Evolutionary conservation across 257 asterid species (phyloP), one percentile per base, ranked within the genome.

Genomic region (Salvia miltiorrhiza): DNA sequence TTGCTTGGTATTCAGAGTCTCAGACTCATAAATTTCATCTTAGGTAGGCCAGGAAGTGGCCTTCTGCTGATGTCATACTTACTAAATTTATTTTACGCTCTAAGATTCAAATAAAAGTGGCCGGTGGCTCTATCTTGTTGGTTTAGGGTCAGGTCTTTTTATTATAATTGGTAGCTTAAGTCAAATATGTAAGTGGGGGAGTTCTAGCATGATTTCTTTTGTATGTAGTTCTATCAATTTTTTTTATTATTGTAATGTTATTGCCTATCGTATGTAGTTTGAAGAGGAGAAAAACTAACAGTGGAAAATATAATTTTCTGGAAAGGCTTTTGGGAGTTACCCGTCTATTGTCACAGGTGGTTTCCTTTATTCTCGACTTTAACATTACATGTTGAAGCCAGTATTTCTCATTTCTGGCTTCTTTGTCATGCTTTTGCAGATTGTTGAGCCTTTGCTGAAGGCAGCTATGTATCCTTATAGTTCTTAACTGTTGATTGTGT

Each of bases 281-380:
- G 80, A 94, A 91, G 90, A 84, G 92, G 84, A 82, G 82, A 79
- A 83, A 69, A 77, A 66, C 76, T 35, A 76, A 80, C 21, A 57
- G 81, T 59, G 87, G 80, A 60, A 91, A 89, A 73, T 84, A 43
- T 57, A 94, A 87, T 72, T 83, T 91, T 65, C 61, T 89, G 82
- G 97, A 91, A 79, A 89, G 95, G 57, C 97, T 91, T 68, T 72
- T 86, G 65, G 99, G 97, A 79, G 86, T 82, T 81, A 79, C 87
- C 66, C 91, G 88, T 48, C 73, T 94, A 40, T 66, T 89, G 63
- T 83, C 96, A 0, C 84, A 80, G 96, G 96, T 87, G 40, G 9
- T 49, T 49, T 67, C 56, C 28, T 49, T 47, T 52, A 26, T 52
- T 28, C 26, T 17, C 12, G 21, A 63, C 48, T 63, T 71, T 55